Conservation (phyloP, 2,329 filamentous ascomycete genomes). For the Ceratocystis papillata region DNA sequence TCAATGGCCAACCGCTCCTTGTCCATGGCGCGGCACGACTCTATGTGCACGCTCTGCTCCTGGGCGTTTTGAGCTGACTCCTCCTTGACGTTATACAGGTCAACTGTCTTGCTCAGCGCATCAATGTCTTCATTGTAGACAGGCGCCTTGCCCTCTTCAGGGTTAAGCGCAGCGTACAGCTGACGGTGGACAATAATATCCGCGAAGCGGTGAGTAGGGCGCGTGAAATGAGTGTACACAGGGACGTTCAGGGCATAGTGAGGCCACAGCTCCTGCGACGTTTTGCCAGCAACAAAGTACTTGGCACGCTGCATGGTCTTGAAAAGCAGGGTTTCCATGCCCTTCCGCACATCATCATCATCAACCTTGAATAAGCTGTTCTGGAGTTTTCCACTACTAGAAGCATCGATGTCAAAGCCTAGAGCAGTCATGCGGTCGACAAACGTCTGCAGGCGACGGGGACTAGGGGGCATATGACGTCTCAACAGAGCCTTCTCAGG, state of each 20-base stretch:
- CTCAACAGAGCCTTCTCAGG: conserved; percentile 90
- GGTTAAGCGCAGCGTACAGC: conserved; percentile 73
- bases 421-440: conserved; percentile 86
- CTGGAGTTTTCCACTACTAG: conserved; percentile 81
- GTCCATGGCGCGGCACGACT: conserved; percentile 93
- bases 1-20: conserved; percentile 76
- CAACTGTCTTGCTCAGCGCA: conserved; percentile 77
- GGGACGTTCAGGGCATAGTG: conserved; percentile 91
- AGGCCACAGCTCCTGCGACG: conserved; percentile 62
- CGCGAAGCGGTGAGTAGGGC: conserved; percentile 85
- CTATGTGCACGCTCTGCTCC: conserved; percentile 97
- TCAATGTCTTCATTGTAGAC: conserved; percentile 80
- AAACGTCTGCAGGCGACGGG: conserved; percentile 79
- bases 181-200: conserved; percentile 94
- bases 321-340: conserved; percentile 90
- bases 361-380: conserved; percentile 92
- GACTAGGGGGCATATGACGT: conserved; percentile 73
- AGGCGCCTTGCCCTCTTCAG: conserved; percentile 44
- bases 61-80: conserved; percentile 95
- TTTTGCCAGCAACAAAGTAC: conserved; percentile 79
- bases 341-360: conserved; percentile 80
- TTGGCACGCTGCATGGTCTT: conserved; percentile 96
- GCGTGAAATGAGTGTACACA: conserved; percentile 94
- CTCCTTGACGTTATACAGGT: conserved; percentile 97
- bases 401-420: conserved; percentile 78